Base-by-base conservation (phyloP, 148 eudicot genomes). In the Amaranthus hypochondriacus region DNA sequence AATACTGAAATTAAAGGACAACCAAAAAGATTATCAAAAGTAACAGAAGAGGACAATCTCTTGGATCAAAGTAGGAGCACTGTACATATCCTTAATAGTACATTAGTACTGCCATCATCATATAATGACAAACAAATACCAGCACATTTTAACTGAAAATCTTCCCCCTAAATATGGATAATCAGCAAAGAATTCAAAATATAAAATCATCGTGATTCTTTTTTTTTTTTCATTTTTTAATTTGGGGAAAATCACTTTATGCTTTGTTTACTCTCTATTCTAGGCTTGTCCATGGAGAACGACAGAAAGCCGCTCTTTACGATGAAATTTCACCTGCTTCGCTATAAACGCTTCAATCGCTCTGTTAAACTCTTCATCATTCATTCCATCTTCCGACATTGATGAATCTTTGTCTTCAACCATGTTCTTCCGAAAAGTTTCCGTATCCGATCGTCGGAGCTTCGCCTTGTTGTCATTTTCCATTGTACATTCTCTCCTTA, bases 321-420 rank as follows among this genome's bases (percentile, higher is more conserved):
- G 81, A 75, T 84, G 93, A 74, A 92, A 90, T 80, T 79, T 85
- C 47, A 86, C 74, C 76, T 92, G 97, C 82, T 83, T 92, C 0
- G 96, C 96, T 18, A 92, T 92, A 75, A 90, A 92, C n/a, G 76
- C 91, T 47, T 92, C 97, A 4, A 92, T 83, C 11, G 85, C 78
- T 43, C 81, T 79, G 83, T 84, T 86, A 75, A 92, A 92, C 75
- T 90, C 97, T 63, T 92, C 93, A 51, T 77, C 86, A 56, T 89
- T 90, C 85, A 85, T 54, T 4, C 80, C 79, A 8, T 84, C 89
- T 59, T 87, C 89, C 68, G 5, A 82, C 66, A n/a, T 5, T 7
- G 21, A 59, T 62, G 73, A n/a, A 46, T 70, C 62, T 13, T 7
- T 60, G 60, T 68, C 84, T 62, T 68, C 83, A 61, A 49, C 55